Conservation (phyloP, 306 rosid genomes). For the Ormosia emarginata region DNA sequence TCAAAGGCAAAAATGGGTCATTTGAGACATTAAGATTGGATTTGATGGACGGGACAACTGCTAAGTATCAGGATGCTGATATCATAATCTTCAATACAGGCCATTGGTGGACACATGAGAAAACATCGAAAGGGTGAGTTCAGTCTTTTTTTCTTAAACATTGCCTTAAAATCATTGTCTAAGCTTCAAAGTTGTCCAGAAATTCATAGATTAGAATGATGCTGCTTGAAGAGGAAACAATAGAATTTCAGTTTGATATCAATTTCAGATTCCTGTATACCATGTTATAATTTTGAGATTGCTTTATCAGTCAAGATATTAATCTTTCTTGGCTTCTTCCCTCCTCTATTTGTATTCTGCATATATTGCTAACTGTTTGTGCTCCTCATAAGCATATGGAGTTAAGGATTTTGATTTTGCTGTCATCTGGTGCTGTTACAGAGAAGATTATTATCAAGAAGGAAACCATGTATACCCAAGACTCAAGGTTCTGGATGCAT, state of each 20-base stretch:
- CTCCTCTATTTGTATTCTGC: background rate
- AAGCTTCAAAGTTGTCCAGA: background rate
- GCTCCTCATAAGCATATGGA: background rate
- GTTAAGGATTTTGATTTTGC: background rate
- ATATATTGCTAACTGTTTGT: background rate
- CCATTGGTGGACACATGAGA: slow-evolving; percentile 96
- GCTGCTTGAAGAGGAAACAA: background rate
- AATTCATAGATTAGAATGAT: background rate
- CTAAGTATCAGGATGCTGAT: slow-evolving; percentile 60
- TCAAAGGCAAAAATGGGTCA: slow-evolving; percentile 44
- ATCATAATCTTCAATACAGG: slow-evolving; percentile 78
- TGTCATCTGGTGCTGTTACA: slow-evolving; percentile 23
- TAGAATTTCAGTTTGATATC: background rate
- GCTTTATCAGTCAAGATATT: background rate
- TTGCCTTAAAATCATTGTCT: background rate
- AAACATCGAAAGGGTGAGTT: slow-evolving; percentile 78
- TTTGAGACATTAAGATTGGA: slow-evolving; percentile 79
- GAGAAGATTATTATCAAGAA: slow-evolving; percentile 86
- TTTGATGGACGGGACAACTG: slow-evolving; percentile 64
- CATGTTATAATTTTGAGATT: background rate
- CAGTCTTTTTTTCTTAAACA: background rate
- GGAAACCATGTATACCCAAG: slow-evolving; percentile 65
- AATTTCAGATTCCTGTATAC: background rate
- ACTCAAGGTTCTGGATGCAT: slow-evolving; percentile 63
- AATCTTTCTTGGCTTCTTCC: background rate